Percentiles rank a stretch among this genome's conserved stretches.
These are phyloP conservation scores for Aspergillus udagawae DNA, from an alignment of 2,329 filamentous ascomycete species.

Conservation along the genomic window DNA sequence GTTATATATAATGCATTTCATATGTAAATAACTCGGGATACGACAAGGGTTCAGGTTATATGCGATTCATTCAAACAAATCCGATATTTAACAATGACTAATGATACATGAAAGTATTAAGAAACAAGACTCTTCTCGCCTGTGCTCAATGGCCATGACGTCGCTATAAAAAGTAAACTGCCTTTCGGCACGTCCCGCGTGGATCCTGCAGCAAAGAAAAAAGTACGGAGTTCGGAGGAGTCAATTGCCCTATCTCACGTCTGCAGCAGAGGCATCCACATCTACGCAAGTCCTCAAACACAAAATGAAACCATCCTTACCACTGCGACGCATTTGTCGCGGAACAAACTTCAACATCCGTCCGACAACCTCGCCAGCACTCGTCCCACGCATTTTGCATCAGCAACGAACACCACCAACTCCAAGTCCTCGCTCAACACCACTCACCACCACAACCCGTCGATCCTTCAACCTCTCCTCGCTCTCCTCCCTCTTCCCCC, in stretches of 20 bases:
- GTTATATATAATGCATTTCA: no score
- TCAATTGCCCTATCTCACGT: neutral
- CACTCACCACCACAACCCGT: conserved; percentile 2
- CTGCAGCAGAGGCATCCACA: neutral
- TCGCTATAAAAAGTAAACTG: neutral
- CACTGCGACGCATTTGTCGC: neutral
- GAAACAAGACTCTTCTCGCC: neutral
- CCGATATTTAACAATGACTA: no score
- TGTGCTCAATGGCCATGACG: neutral
- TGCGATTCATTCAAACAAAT: no score
- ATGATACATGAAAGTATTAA: neutral
- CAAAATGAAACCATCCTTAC: conserved; percentile 4
- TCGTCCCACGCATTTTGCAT: neutral
- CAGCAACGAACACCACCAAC: conserved; percentile 9
- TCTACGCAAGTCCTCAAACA: neutral
- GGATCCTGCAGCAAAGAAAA: neutral
- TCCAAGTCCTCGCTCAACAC: conserved; percentile 7
- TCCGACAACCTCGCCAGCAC: neutral
- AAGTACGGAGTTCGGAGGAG: neutral
- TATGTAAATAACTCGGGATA: no score
- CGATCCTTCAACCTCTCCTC: conserved; percentile 26
- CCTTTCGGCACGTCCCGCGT: conserved; percentile 6
- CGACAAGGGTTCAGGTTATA: no score
- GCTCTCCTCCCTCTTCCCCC: conserved; percentile 26
- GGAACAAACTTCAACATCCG: neutral